Percentiles rank a stretch among this genome's conserved stretches.
These are phyloP conservation scores for Xylaria castorea DNA, from an alignment of 495 filamentous ascomycete genomes.

Conservation along the genomic window DNA sequence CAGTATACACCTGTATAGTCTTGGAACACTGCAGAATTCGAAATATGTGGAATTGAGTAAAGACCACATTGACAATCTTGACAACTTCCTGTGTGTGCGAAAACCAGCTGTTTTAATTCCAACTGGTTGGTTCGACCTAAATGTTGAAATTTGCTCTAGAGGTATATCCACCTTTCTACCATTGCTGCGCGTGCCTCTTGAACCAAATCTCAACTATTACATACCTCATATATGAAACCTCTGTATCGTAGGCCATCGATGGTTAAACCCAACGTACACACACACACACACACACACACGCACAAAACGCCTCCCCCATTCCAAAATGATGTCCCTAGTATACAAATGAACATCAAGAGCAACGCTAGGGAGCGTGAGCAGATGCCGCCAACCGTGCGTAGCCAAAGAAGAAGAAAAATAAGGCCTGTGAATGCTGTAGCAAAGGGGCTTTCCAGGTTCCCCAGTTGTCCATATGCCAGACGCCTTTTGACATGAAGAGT, in stretches of 20 bases:
- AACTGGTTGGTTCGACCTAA: constrained; percentile 17
- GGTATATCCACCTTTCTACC: constrained; percentile 26
- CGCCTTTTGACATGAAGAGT: constrained; percentile 32
- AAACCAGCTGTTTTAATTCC: constrained; percentile 8
- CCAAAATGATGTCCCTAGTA: constrained; percentile 10
- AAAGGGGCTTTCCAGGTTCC: constrained; percentile 28
- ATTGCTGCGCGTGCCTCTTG: constrained; percentile 7
- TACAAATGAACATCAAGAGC: constrained; percentile 21
- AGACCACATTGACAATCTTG: constrained; percentile 10
- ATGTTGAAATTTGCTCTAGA: constrained; percentile 22
- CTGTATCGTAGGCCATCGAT: constrained; percentile 10
- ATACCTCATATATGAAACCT: constrained; percentile 25
- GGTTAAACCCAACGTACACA: constrained; percentile 1
- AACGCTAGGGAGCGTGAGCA: constrained; percentile 9
- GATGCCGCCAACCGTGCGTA: constrained; percentile 16
- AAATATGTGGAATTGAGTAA: constrained; percentile 23
- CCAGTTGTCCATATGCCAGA: constrained; percentile 31
- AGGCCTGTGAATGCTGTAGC: constrained; percentile 34
- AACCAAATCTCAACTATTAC: constrained; percentile 10
- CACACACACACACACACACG: background rate
- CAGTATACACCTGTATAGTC: background rate
- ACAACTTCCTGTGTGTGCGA: background rate
- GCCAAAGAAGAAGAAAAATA: background rate
- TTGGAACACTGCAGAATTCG: constrained; percentile 4
- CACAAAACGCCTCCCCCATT: constrained; percentile 9